These are phyloP conservation scores for Andalucia godoyi DNA, from an alignment of 78 protist genomes.

Conservation along the genomic window DNA sequence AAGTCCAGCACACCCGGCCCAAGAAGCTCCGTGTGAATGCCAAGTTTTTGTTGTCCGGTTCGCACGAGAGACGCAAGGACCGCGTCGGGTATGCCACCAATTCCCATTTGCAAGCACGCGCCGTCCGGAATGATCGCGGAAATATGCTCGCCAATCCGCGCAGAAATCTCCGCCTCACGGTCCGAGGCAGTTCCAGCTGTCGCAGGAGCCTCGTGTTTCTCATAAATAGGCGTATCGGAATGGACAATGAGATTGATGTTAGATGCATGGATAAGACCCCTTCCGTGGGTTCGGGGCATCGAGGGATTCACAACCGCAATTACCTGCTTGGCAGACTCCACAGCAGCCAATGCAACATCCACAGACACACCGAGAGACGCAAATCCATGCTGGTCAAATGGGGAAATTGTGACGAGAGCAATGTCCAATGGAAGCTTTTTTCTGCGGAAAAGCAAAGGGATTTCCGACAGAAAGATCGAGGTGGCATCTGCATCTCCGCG, in stretches of 20 bases:
- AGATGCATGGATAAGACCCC: not conserved
- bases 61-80: not conserved
- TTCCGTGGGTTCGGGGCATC: slow-evolving; percentile 34
- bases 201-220: too few relatives aligned
- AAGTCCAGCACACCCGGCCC: slow-evolving; percentile 17
- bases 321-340: not conserved
- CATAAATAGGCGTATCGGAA: not conserved
- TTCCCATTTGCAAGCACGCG: slow-evolving; percentile 31
- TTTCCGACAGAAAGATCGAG: slow-evolving; percentile 17
- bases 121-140: slow-evolving; percentile 14
- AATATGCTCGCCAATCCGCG: slow-evolving; percentile 7
- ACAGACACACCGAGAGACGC: slow-evolving; percentile 11
- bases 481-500: not conserved
- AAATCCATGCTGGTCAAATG: slow-evolving; percentile 29
- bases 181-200: too few relatives aligned
- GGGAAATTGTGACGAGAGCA: slow-evolving; percentile 2
- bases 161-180: too few relatives aligned
- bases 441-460: not conserved
- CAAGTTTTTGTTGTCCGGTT: slow-evolving; percentile 6
- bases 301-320: slow-evolving; percentile 22
- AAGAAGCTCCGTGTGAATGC: slow-evolving; percentile 49
- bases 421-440: not conserved
- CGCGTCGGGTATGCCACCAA: slow-evolving; percentile 38
- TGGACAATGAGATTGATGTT: not conserved
- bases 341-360: not conserved